These are phyloP conservation scores for Thalassiosira hispida DNA, from an alignment of 352 stramenopile genomes.

Conservation along the genomic window DNA sequence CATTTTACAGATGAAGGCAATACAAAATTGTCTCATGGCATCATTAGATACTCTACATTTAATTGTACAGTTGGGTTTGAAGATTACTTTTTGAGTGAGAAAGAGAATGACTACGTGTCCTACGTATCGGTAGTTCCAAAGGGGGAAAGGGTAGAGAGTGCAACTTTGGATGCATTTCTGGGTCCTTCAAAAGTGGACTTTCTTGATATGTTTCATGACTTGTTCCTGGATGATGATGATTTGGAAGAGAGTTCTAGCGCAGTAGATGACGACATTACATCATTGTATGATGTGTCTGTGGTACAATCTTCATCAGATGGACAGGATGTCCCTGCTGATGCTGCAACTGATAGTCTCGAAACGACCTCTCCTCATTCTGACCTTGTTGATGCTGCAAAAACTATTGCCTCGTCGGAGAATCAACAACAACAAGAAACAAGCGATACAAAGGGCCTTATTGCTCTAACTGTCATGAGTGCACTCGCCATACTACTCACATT, in stretches of 20 bases:
- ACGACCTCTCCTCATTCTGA: neutral
- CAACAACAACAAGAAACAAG: neutral
- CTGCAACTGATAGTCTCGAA: neutral
- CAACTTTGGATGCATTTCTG: slow-evolving; percentile 3
- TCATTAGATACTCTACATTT: slow-evolving; percentile 15
- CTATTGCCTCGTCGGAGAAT: neutral
- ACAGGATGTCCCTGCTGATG: neutral
- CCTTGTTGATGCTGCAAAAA: too few relatives aligned
- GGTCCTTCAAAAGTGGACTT: neutral
- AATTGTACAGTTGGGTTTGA: slow-evolving; percentile 12
- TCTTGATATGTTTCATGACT: slow-evolving; percentile 3
- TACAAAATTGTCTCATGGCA: slow-evolving; percentile 1
- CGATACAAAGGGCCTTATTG: neutral
- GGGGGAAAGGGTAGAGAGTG: slow-evolving; percentile 4
- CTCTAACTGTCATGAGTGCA: neutral
- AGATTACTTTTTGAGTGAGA: neutral
- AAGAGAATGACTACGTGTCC: too few relatives aligned
- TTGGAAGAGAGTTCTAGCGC: neutral
- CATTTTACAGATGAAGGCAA: slow-evolving; percentile 3
- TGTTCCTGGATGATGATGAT: neutral
- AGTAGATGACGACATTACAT: neutral
- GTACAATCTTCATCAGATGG: neutral
- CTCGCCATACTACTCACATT: too few relatives aligned
- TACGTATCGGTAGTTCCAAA: neutral
- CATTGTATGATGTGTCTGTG: slow-evolving; percentile 13